A percentile compares a stretch with the other conserved stretches of the same genome.
Conservation (phyloP, 2,329 filamentous ascomycete species). For the Calonectria hawksworthii region DNA sequence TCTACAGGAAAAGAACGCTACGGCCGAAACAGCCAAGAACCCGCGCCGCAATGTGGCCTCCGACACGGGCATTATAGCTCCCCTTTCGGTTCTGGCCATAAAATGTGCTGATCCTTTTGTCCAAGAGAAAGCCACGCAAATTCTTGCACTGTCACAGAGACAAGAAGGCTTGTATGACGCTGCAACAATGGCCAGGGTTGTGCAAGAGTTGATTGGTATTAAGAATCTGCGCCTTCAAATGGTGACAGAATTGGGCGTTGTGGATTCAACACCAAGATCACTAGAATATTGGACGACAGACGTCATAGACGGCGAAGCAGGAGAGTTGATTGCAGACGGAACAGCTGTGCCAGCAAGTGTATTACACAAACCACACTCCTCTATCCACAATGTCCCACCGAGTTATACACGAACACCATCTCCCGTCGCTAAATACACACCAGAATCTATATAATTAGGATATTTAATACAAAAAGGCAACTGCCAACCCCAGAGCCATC, state of each 20-base stretch:
- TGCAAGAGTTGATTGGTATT: slow-evolving; percentile 7
- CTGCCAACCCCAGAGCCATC: background rate
- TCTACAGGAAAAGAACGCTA: slow-evolving; percentile 3
- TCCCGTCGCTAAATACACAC: background rate
- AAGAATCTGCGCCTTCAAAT: background rate
- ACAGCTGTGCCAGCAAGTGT: background rate
- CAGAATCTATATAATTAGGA: background rate
- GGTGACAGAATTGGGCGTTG: background rate
- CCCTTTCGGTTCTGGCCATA: slow-evolving; percentile 31
- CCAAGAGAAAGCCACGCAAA: slow-evolving; percentile 8
- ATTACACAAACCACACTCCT: background rate
- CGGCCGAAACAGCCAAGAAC: slow-evolving; percentile 14
- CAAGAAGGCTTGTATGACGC: slow-evolving; percentile 38
- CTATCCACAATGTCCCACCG: background rate
- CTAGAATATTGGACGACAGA: slow-evolving; percentile 23
- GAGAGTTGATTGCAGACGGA: background rate
- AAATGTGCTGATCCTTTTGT: slow-evolving; percentile 35
- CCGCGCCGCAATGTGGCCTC: slow-evolving; percentile 33
- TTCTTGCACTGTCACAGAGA: slow-evolving; percentile 28
- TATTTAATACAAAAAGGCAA: background rate
- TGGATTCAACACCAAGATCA: background rate
- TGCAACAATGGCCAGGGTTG: slow-evolving; percentile 19
- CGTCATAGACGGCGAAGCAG: background rate
- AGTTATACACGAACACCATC: background rate
- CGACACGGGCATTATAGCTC: slow-evolving; percentile 35